Conservation (phyloP, 2,329 filamentous ascomycete genomes). For the Xylariaceae sp. region DNA sequence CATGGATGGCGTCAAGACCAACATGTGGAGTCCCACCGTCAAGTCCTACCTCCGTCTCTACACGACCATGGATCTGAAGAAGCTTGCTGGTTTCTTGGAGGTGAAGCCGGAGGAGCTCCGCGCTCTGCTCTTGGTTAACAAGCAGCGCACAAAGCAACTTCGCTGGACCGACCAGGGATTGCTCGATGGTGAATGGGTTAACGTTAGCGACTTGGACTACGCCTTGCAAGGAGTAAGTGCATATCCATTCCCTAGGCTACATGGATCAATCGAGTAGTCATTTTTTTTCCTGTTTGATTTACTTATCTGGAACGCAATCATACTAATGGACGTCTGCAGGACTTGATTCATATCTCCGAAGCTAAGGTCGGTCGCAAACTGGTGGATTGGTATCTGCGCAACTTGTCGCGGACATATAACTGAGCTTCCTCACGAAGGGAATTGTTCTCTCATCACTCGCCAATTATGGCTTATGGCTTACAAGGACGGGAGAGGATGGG, state of each 20-base stretch:
- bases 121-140: slow-evolving; percentile 92
- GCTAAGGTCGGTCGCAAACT: slow-evolving; percentile 96
- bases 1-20: slow-evolving; percentile 99
- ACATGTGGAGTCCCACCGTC: slow-evolving; percentile 95
- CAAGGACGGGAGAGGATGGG: slow-evolving; percentile 13
- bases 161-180: slow-evolving; percentile 88
- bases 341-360: slow-evolving; percentile 97
- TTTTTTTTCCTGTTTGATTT: slow-evolving; percentile 19
- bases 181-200: slow-evolving; percentile 86
- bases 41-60: slow-evolving; percentile 98
- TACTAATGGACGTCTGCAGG: slow-evolving; percentile 45
- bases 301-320: slow-evolving; percentile 21
- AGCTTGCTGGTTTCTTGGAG: slow-evolving; percentile 94
- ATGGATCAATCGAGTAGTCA: too few species aligned
- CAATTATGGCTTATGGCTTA: slow-evolving; percentile 15
- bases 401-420: slow-evolving; percentile 91
- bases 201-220: slow-evolving; percentile 94
- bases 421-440: slow-evolving; percentile 26
- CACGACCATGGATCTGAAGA: slow-evolving; percentile 98
- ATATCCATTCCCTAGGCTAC: background rate
- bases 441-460: slow-evolving; percentile 15
- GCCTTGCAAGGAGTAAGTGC: slow-evolving; percentile 82
- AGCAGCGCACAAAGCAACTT: slow-evolving; percentile 95
- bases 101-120: slow-evolving; percentile 94
- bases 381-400: slow-evolving; percentile 98